Evolutionary conservation across 1,139 yeast genomes (phyloP), one percentile per base, ranked within the genome.

Genomic region (Protomyces macrosporus): DNA sequence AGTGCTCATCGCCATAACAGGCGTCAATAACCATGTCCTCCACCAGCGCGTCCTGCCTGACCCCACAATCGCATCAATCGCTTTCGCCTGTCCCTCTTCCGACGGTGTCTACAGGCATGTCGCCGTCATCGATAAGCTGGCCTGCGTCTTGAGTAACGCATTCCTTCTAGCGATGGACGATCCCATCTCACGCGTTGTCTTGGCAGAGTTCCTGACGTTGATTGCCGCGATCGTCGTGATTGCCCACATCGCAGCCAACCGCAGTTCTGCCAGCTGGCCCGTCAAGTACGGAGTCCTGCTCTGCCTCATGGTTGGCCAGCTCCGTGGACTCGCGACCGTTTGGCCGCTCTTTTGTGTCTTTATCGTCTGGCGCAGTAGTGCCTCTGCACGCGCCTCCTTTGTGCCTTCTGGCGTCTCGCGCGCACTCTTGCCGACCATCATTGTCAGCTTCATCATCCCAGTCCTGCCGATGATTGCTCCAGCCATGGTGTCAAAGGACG

Each of bases 361-460:
- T 36, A 51, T 58, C 42, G 50, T 58, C 7, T 51, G 45, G 40
- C 42, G 45, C 34, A 51, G 56, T 5, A 51, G 56, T 6, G 53
- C 62, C 6, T 51, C 62, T 3, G 62, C 62, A 4, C 51, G 62
- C 23, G 62, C 62, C 4, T 51, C 56, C 33, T 58, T 58, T 34
- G 52, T 58, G 14, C 62, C 62, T 7, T 51, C 56, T 16, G 62
- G 62, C 35, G 52, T 40, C 5, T 37, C 62, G 9, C 62, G 62
- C 23, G 55, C 62, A 6, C 36, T 58, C n/a, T 16, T 58, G 34
- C 62, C 62, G 7, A 56, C 62, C 16, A 7, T 58, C 23, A 10
- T 35, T 7, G 39, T 52, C 30, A 56, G 62, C 4, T 58, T 39
- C 45, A 16, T 45, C 39, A 23, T 58, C 33, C 62, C 54, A 6